Conservation (phyloP, 495 filamentous ascomycete species). For the Penicillium daleae region DNA sequence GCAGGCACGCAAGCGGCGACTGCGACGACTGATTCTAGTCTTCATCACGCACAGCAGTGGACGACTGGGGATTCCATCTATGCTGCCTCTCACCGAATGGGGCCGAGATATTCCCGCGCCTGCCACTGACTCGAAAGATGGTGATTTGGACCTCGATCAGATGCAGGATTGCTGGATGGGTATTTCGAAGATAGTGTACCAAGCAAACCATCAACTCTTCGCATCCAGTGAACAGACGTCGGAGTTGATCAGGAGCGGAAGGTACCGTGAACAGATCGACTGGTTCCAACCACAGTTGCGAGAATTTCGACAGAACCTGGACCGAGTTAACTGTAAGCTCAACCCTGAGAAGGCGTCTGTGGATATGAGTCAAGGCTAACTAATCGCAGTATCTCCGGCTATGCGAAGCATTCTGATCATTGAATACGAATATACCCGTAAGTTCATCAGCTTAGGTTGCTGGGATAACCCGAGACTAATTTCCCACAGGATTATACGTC, state of each 20-base stretch:
- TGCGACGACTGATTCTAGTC: slow-evolving; percentile 83
- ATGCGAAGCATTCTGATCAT: slow-evolving; percentile 86
- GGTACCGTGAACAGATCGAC: slow-evolving; percentile 78
- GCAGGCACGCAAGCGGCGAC: slow-evolving; percentile 74
- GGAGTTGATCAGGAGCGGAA: slow-evolving; percentile 80
- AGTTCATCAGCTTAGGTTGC: slow-evolving; percentile 20
- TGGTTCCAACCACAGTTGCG: slow-evolving; percentile 75
- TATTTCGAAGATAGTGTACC: slow-evolving; percentile 86
- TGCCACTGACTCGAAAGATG: slow-evolving; percentile 30
- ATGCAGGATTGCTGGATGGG: slow-evolving; percentile 92
- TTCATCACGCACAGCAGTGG: slow-evolving; percentile 91
- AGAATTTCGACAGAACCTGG: slow-evolving; percentile 76
- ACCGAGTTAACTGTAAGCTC: slow-evolving; percentile 57
- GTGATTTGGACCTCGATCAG: slow-evolving; percentile 43
- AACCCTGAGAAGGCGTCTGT: background rate
- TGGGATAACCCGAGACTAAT: slow-evolving; percentile 20
- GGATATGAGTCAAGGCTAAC: slow-evolving; percentile 26
- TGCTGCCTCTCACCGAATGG: slow-evolving; percentile 70
- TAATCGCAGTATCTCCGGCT: slow-evolving; percentile 63
- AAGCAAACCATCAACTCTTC: slow-evolving; percentile 83
- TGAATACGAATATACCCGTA: slow-evolving; percentile 85
- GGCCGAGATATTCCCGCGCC: slow-evolving; percentile 54
- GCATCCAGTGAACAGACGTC: slow-evolving; percentile 81
- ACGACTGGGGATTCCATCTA: slow-evolving; percentile 89
- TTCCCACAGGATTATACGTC: slow-evolving; percentile 65